A percentile compares a stretch with the other conserved stretches of the same genome.
phyloP scores from a whole-genome alignment of 306 rosid genomes.

The Cajanus cajan region DNA sequence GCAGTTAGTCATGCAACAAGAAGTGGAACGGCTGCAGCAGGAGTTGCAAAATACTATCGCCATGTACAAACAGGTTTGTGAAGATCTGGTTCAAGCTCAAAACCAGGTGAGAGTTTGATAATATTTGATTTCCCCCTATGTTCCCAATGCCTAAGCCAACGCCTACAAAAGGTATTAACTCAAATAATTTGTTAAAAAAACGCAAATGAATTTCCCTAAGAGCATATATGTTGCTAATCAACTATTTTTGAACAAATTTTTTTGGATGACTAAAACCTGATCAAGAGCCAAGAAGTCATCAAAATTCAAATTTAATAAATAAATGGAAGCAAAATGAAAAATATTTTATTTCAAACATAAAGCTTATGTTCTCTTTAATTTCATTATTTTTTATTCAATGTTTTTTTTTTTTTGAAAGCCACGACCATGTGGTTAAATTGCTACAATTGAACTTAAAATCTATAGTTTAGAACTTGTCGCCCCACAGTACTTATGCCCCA shows the following conservation, averaged over 20 bases:
- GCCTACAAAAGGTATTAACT: background rate
- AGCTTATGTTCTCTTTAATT: background rate
- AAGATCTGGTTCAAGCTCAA: slow-evolving; percentile 73
- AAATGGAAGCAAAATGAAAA: background rate
- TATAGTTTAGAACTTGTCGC: slow-evolving; percentile 27
- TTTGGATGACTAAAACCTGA: background rate
- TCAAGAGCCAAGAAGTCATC: background rate
- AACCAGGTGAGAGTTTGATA: slow-evolving; percentile 59
- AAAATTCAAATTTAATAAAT: background rate
- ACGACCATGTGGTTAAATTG: background rate
- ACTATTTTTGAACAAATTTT: background rate
- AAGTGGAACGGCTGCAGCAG: slow-evolving; percentile 60
- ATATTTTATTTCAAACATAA: background rate
- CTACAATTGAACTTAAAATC: slow-evolving; percentile 7
- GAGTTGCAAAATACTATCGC: slow-evolving; percentile 74
- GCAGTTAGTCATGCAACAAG: slow-evolving; percentile 61
- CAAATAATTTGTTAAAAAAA: background rate
- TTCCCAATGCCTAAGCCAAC: slow-evolving; percentile 8
- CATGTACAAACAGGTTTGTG: slow-evolving; percentile 76
- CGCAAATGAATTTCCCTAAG: background rate
- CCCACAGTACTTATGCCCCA: slow-evolving; percentile 6
- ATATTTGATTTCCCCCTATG: slow-evolving; percentile 3
- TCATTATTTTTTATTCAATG: background rate
- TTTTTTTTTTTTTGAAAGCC: background rate
- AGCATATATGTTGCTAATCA: background rate